Evolutionary conservation across 2,329 filamentous ascomycete species (phyloP).

Genomic region (Colletotrichum sp.): DNA sequence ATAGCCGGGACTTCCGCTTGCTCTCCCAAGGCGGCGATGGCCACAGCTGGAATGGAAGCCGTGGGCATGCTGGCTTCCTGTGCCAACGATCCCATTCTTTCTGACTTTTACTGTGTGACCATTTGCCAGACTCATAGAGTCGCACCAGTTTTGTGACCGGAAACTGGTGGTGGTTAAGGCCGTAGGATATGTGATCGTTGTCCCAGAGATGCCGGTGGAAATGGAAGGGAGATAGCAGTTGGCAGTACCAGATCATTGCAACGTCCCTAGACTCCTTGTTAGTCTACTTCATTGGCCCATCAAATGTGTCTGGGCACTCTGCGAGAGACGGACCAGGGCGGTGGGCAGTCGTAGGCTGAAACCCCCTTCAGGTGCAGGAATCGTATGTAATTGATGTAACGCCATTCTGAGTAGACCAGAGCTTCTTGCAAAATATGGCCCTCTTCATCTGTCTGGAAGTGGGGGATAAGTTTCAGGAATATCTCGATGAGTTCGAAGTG

Average conservation of each 20-base stretch:
- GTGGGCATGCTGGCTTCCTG: background rate
- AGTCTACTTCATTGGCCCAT: background rate
- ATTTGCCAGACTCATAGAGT: conserved; percentile 2
- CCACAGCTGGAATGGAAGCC: conserved; percentile 20
- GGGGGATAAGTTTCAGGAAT: conserved; percentile 19
- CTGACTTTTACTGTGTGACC: conserved; percentile 7
- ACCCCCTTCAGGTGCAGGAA: conserved; percentile 14
- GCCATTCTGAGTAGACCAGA: conserved; percentile 23
- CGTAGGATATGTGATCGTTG: conserved; percentile 5
- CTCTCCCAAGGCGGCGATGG: conserved; percentile 2
- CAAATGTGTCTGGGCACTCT: background rate
- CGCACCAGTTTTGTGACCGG: background rate
- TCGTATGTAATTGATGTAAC: conserved; percentile 23
- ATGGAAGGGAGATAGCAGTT: conserved; percentile 17
- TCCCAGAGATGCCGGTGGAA: conserved; percentile 23
- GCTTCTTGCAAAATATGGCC: conserved; percentile 12
- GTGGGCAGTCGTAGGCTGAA: conserved; percentile 19
- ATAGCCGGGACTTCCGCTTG: background rate
- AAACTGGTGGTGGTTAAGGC: conserved; percentile 23
- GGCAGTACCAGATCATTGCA: conserved; percentile 25
- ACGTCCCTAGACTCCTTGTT: conserved; percentile 15
- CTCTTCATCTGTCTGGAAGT: conserved; percentile 5
- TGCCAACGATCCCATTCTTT: conserved; percentile 17
- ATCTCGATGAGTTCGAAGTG: conserved; percentile 17
- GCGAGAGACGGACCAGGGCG: conserved; percentile 13